A percentile compares a stretch with the other conserved stretches of the same genome.
These are phyloP conservation scores for Massarina eburnea DNA, from an alignment of 2,329 filamentous ascomycete species.

Conservation along the genomic window DNA sequence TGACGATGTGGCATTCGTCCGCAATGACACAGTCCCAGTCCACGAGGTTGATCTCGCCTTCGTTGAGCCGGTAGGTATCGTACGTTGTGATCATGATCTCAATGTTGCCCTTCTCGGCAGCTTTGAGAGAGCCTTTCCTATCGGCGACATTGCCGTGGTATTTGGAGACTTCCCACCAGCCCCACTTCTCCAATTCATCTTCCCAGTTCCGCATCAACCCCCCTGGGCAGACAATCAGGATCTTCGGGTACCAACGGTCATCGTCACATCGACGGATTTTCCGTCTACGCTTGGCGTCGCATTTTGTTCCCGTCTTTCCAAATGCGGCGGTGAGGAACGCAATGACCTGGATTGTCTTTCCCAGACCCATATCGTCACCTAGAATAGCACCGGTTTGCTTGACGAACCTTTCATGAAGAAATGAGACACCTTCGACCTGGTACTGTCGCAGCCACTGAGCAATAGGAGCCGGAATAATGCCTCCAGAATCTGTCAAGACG, in stretches of 20 bases:
- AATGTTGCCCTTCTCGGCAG: conserved; percentile 72
- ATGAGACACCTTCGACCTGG: conserved; percentile 80
- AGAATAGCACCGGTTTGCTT: conserved; percentile 89
- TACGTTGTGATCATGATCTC: conserved; percentile 97
- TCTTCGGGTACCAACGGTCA: conserved; percentile 75
- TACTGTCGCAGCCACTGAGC: conserved; percentile 92
- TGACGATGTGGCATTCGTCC: conserved; percentile 90
- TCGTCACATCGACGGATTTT: conserved; percentile 68
- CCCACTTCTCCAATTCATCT: conserved; percentile 84
- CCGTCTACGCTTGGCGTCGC: conserved; percentile 83
- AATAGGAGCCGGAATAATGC: conserved; percentile 82
- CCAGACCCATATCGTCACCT: conserved; percentile 96
- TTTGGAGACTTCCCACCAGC: conserved; percentile 87
- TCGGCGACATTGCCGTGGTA: conserved; percentile 70
- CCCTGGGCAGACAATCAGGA: conserved; percentile 85
- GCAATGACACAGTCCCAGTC: conserved; percentile 93
- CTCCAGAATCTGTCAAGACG: conserved; percentile 71
- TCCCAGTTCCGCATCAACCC: conserved; percentile 90
- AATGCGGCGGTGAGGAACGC: conserved; percentile 90
- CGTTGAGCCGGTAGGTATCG: conserved; percentile 77
- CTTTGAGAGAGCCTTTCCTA: conserved; percentile 69
- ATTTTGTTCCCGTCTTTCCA: conserved; percentile 87
- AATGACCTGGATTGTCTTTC: conserved; percentile 95
- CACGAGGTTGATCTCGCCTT: conserved; percentile 76
- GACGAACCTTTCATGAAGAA: conserved; percentile 85